Conservation (phyloP, 1,139 yeast genomes). For the Magnusiomyces ingens region DNA sequence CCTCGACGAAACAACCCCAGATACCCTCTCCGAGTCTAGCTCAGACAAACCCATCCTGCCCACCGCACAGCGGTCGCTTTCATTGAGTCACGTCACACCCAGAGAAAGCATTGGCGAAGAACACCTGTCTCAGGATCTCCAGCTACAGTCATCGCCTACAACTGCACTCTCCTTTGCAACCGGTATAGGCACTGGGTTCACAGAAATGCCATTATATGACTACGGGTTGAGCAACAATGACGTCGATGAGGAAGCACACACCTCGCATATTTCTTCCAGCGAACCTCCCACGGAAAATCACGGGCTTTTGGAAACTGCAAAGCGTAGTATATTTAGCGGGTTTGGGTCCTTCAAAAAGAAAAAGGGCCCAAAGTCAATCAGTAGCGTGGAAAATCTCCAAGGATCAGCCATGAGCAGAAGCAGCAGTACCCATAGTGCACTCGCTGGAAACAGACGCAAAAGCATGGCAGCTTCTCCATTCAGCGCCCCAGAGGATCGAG, state of each 20-base stretch:
- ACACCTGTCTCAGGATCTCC: conserved; percentile 8
- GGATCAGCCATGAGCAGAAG: neutral
- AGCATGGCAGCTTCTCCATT: neutral
- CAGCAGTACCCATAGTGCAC: neutral
- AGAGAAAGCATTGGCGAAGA: neutral
- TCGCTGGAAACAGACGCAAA: neutral
- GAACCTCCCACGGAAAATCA: neutral
- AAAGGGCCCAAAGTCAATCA: neutral
- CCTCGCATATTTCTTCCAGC: neutral
- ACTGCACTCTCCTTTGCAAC: conserved; percentile 21
- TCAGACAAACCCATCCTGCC: neutral
- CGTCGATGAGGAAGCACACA: neutral
- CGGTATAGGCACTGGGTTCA: neutral
- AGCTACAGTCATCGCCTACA: conserved; percentile 23
- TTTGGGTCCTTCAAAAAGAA: neutral
- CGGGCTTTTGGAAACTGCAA: neutral
- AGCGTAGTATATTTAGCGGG: neutral
- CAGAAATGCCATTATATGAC: neutral
- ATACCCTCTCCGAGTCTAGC: neutral
- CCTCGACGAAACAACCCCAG: neutral
- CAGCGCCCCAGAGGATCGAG: neutral
- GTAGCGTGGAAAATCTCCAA: neutral
- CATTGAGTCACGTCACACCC: neutral
- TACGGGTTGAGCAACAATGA: neutral
- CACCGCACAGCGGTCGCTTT: neutral